Evolutionary conservation across 2,329 filamentous ascomycete genomes (phyloP).

Genomic region (Dothistroma septosporum): DNA sequence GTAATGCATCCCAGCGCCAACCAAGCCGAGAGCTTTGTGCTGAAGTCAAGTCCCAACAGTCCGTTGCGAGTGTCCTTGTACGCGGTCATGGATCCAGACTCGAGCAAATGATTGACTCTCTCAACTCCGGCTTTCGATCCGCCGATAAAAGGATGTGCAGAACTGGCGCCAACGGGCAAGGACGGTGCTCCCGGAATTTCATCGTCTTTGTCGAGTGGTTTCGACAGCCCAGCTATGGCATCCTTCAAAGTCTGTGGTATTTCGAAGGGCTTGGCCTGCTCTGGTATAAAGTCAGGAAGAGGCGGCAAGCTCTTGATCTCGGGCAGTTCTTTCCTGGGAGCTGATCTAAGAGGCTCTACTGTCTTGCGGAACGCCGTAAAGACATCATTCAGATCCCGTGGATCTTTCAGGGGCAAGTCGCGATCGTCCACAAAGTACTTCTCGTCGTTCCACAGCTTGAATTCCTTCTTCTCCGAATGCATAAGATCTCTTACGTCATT

Average conservation of each 20-base stretch:
- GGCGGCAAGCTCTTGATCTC: slow-evolving; percentile 56
- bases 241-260: slow-evolving; percentile 56
- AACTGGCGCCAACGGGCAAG: slow-evolving; percentile 49
- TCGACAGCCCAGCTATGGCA: slow-evolving; percentile 53
- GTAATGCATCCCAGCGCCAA: slow-evolving; percentile 69
- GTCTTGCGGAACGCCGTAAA: slow-evolving; percentile 72
- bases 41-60: slow-evolving; percentile 65
- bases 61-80: slow-evolving; percentile 72
- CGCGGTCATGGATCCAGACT: slow-evolving; percentile 54
- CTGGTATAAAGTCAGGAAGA: slow-evolving; percentile 54
- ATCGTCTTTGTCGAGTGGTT: slow-evolving; percentile 51
- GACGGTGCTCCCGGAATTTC: slow-evolving; percentile 47
- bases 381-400: slow-evolving; percentile 64
- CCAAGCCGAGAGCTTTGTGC: slow-evolving; percentile 71
- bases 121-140: slow-evolving; percentile 60
- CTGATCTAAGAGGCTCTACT: slow-evolving; percentile 64
- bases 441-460: slow-evolving; percentile 66
- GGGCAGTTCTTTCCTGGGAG: slow-evolving; percentile 57
- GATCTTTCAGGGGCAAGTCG: slow-evolving; percentile 57
- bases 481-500: slow-evolving; percentile 52
- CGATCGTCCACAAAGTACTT: slow-evolving; percentile 76
- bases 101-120: slow-evolving; percentile 59
- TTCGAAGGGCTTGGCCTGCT: slow-evolving; percentile 59
- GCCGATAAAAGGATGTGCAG: slow-evolving; percentile 64
- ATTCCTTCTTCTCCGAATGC: slow-evolving; percentile 51